Base-by-base conservation (phyloP, 106 monocot species). In the Dendrobium catenatum region DNA sequence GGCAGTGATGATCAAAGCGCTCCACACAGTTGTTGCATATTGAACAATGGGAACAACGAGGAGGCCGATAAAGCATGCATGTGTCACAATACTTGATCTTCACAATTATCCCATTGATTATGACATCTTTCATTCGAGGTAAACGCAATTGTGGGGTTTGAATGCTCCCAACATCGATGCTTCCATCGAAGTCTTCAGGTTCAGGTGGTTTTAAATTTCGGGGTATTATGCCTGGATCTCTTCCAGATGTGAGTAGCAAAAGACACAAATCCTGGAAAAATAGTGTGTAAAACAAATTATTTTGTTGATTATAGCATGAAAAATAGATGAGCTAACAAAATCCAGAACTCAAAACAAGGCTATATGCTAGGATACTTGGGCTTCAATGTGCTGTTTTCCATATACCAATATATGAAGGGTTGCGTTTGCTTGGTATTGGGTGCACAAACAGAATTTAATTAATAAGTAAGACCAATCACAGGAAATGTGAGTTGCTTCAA, bases 61-160 rank as follows among this genome's bases (percentile, higher is more conserved):
- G 96, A 80, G 96, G 96, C 2, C 96, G 89, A 84, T 97, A 97
- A 43, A 97, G 85, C 96, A 94, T 97, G 84, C 96, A 97, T 2
- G 96, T 96, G 51, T 96, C 96, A 68, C 96, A 96, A 73, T 96
- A 96, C 41, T 96, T 96, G 31, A 94, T 79, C 82, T 91, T 94
- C 67, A 97, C 92, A 44, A 81, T 91, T 77, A 92, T 87, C 20
- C 94, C 94, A 90, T 97, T 97, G 4, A 97, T 94, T 47, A 72
- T 51, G 9, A 94, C 90, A 81, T 97, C 96, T 78, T 91, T 97
- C 26, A 85, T 82, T 31, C 94, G 94, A 80, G 96, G 96, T 79
- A 97, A 81, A n/a, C 94, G 90, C 10, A 94, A 76, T 26, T 92
- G 94, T 27, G 96, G 94, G 64, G 92, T 97, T 64, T 89, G 92